Evolutionary conservation across 805 yeast species (phyloP).

Genomic region (Zygoascus bituminiphila): DNA sequence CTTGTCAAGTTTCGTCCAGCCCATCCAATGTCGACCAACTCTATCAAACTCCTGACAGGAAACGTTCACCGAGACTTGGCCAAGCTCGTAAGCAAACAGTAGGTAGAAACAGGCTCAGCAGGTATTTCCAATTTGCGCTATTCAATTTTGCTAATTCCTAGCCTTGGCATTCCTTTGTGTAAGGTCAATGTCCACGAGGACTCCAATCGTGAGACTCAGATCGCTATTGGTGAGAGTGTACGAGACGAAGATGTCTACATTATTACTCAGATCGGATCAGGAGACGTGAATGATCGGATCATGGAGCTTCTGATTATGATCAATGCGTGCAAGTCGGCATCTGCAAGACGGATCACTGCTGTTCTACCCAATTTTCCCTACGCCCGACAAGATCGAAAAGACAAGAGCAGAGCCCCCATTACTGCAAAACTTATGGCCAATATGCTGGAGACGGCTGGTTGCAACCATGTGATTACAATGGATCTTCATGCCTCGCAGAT

Average conservation of each 20-base stretch:
- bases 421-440: slow-evolving; percentile 94
- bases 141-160: slow-evolving; percentile 4
- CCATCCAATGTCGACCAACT: slow-evolving; percentile 33
- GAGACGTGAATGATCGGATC: slow-evolving; percentile 75
- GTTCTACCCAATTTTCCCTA: slow-evolving; percentile 95
- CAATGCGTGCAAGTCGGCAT: slow-evolving; percentile 90
- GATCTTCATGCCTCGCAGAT: slow-evolving; percentile 97
- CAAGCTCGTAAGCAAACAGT: slow-evolving; percentile 54
- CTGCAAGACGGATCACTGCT: slow-evolving; percentile 91
- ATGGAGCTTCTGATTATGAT: slow-evolving; percentile 85
- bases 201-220: slow-evolving; percentile 79
- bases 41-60: slow-evolving; percentile 51
- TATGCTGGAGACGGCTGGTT: slow-evolving; percentile 88
- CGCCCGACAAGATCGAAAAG: slow-evolving; percentile 96
- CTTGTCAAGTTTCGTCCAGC: neutral
- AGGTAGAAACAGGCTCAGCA: slow-evolving; percentile 5
- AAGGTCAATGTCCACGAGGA: slow-evolving; percentile 75
- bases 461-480: slow-evolving; percentile 94
- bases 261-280: slow-evolving; percentile 67
- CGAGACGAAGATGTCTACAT: slow-evolving; percentile 69
- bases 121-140: neutral
- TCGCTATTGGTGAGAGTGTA: slow-evolving; percentile 81
- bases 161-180: slow-evolving; percentile 58
- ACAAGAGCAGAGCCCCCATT: slow-evolving; percentile 91
- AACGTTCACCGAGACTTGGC: slow-evolving; percentile 69